A percentile compares a stretch with the other conserved stretches of the same genome.
phyloP scores from a whole-genome alignment of 2,329 filamentous ascomycete species.

The Pseudogymnoascus sp. region DNA sequence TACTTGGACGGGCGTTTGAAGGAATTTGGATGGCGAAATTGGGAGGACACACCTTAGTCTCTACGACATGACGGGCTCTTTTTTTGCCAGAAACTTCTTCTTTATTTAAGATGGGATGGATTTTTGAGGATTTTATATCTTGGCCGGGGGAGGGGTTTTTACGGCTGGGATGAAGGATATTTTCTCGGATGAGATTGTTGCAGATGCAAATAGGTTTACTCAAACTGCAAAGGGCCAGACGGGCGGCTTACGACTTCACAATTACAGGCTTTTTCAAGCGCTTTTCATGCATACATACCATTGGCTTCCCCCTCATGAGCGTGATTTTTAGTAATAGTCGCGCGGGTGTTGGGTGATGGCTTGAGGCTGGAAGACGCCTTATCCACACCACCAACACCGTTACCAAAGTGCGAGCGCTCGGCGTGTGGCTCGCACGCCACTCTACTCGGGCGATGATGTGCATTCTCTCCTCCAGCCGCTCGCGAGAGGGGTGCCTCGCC shows the following conservation, averaged over 20 bases:
- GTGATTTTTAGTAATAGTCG: neutral
- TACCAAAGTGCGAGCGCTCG: neutral
- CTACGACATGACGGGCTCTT: neutral
- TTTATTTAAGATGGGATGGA: neutral
- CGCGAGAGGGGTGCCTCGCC: neutral
- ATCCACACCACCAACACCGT: neutral
- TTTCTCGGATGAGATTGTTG: neutral
- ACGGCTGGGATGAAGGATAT: neutral
- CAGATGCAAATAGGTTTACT: neutral
- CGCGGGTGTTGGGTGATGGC: neutral
- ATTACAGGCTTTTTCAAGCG: neutral
- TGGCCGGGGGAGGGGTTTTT: neutral
- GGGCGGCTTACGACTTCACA: neutral
- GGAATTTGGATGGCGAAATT: neutral
- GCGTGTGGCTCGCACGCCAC: neutral
- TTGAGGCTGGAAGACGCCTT: neutral
- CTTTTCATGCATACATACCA: neutral
- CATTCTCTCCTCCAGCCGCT: neutral
- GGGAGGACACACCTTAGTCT: neutral
- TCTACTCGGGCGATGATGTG: neutral
- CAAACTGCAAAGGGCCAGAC: neutral
- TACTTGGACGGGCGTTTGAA: constrained; percentile 4
- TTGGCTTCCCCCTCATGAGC: neutral
- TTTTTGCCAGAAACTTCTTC: neutral
- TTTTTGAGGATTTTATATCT: neutral